Percentiles rank a stretch among this genome's conserved stretches.
Evolutionary conservation across 2,329 filamentous ascomycete genomes (phyloP).

Genomic region (Hortaea werneckii): DNA sequence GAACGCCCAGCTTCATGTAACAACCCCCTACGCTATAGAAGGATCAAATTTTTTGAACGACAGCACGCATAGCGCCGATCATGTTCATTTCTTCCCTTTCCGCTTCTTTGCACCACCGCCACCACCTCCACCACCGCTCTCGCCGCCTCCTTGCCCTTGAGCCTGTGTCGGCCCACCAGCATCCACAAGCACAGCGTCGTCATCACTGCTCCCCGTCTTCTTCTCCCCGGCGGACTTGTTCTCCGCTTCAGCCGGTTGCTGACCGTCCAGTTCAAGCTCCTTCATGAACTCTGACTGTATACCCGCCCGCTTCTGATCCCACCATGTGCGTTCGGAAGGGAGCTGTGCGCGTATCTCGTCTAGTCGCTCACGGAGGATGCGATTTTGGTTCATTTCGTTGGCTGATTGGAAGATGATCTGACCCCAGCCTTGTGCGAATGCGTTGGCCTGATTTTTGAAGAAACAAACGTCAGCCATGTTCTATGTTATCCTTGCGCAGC

Average conservation of each 20-base stretch:
- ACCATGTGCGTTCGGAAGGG: slow-evolving; percentile 75
- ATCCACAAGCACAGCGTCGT: slow-evolving; percentile 72
- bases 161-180: slow-evolving; percentile 37
- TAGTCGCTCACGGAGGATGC: slow-evolving; percentile 61
- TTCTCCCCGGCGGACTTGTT: slow-evolving; percentile 13
- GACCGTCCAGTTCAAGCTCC: slow-evolving; percentile 55
- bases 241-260: slow-evolving; percentile 8
- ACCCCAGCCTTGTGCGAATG: slow-evolving; percentile 79
- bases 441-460: slow-evolving; percentile 61
- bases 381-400: slow-evolving; percentile 88
- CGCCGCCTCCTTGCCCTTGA: slow-evolving; percentile 25
- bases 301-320: slow-evolving; percentile 69
- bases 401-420: slow-evolving; percentile 94
- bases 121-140: not conserved
- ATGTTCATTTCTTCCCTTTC: slow-evolving; percentile 51
- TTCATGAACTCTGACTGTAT: slow-evolving; percentile 74
- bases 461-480: not conserved
- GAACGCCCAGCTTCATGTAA: not conserved
- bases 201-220: slow-evolving; percentile 43
- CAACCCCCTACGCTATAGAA: not conserved
- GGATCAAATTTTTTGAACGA: not conserved
- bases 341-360: slow-evolving; percentile 64
- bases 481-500: not conserved
- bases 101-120: slow-evolving; percentile 38
- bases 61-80: no score